These are phyloP conservation scores for Chenopodium berlandieri DNA, from an alignment of 148 eudicot genomes.

Conservation along the genomic window DNA sequence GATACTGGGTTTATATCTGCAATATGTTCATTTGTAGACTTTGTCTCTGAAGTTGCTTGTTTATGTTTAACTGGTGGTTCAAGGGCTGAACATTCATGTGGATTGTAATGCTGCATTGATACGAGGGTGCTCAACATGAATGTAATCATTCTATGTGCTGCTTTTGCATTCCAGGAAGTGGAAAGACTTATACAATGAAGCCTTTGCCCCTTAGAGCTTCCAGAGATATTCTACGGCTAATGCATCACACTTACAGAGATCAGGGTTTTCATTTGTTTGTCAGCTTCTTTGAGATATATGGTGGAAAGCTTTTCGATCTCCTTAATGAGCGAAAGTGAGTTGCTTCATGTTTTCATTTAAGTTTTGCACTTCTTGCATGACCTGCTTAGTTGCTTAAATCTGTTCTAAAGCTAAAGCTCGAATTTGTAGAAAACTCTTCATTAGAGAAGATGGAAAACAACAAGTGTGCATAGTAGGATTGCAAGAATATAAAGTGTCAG, in stretches of 20 bases:
- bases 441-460: constrained; percentile 96
- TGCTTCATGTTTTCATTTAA: neutral
- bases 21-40: neutral
- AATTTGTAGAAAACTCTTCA: constrained; percentile 75
- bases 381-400: neutral
- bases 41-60: neutral
- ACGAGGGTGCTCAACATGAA: neutral
- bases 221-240: constrained; percentile 84
- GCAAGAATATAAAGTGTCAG: constrained; percentile 87
- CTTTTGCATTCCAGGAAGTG: constrained; percentile 66
- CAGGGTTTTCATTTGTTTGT: constrained; percentile 90
- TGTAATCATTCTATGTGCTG: constrained; percentile 13
- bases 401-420: constrained; percentile 13
- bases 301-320: constrained; percentile 94
- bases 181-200: constrained; percentile 96
- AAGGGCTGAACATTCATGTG: constrained; percentile 4
- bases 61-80: neutral
- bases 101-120: neutral
- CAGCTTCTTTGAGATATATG: constrained; percentile 99
- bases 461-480: constrained; percentile 98
- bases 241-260: constrained; percentile 85
- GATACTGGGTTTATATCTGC: neutral
- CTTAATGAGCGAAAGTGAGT: constrained; percentile 93
- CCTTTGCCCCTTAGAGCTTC: constrained; percentile 91
- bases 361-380: neutral